Conservation (phyloP, 768 basidiomycete genomes). For the Lactarius pseudohatsudake region DNA sequence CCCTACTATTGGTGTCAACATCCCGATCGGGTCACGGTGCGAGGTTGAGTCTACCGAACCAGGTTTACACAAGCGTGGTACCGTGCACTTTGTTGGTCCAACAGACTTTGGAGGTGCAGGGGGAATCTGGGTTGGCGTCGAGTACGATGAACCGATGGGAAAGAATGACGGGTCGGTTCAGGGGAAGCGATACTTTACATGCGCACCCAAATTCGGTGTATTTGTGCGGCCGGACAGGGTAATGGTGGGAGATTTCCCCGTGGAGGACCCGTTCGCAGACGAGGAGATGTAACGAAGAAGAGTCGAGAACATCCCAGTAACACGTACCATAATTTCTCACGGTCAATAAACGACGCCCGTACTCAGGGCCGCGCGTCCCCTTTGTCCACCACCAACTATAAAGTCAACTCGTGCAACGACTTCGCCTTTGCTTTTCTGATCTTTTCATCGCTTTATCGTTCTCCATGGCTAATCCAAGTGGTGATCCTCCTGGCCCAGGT, state of each 20-base stretch:
- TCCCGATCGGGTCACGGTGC: slow-evolving; percentile 74
- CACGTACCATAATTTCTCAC: slow-evolving; percentile 16
- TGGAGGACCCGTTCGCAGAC: slow-evolving; percentile 73
- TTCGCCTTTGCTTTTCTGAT: slow-evolving; percentile 1
- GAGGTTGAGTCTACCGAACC: slow-evolving; percentile 73
- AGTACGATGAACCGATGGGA: slow-evolving; percentile 94
- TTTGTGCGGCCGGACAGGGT: slow-evolving; percentile 87
- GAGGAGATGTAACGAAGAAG: slow-evolving; percentile 61
- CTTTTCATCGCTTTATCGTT: not conserved
- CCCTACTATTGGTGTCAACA: slow-evolving; percentile 41
- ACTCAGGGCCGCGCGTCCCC: slow-evolving; percentile 28
- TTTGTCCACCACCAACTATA: slow-evolving; percentile 19
- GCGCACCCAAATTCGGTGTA: slow-evolving; percentile 71
- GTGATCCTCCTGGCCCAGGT: slow-evolving; percentile 78
- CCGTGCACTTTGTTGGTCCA: slow-evolving; percentile 79
- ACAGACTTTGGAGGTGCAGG: slow-evolving; percentile 69
- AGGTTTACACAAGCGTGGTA: slow-evolving; percentile 75
- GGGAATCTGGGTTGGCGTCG: slow-evolving; percentile 86
- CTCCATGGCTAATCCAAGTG: slow-evolving; percentile 78
- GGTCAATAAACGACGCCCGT: slow-evolving; percentile 4
- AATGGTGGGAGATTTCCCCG: slow-evolving; percentile 81
- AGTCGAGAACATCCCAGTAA: slow-evolving; percentile 19
- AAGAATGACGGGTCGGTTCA: slow-evolving; percentile 95
- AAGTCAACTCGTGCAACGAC: not conserved
- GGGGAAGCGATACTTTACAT: slow-evolving; percentile 83